These are phyloP conservation scores for Narthecium ossifragum DNA, from an alignment of 106 monocot genomes.

Conservation along the genomic window DNA sequence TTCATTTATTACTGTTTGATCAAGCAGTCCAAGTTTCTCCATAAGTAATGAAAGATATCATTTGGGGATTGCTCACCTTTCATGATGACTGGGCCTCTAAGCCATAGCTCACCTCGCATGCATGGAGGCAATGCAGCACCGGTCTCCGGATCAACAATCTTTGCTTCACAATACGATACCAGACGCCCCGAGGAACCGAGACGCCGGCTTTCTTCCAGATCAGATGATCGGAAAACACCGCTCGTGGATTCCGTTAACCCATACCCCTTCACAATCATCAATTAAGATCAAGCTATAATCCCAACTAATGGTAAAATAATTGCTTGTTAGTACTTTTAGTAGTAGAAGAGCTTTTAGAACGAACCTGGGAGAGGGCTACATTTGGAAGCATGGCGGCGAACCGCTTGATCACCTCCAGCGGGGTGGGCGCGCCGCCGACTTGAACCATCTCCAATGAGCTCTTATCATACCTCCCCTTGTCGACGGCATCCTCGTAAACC, in stretches of 20 bases:
- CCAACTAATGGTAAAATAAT: background rate
- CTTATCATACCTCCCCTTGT: background rate
- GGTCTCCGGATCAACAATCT: conserved; percentile 22
- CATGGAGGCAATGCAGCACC: conserved; percentile 12
- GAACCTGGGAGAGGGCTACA: conserved; percentile 1
- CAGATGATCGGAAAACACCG: conserved; percentile 1
- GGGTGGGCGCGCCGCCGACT: conserved; percentile 20
- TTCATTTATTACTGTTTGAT: no score
- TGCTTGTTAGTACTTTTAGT: background rate
- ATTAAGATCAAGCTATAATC: background rate
- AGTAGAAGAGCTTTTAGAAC: background rate
- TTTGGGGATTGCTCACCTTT: no score
- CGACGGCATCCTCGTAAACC: background rate
- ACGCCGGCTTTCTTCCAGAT: conserved; percentile 3
- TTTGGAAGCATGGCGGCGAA: conserved; percentile 17
- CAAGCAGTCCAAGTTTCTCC: no score
- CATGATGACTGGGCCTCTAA: conserved; percentile 29
- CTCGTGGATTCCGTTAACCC: conserved; percentile 27
- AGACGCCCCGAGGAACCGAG: conserved; percentile 27
- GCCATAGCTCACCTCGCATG: conserved; percentile 22
- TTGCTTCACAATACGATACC: conserved; percentile 9
- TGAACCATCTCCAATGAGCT: conserved; percentile 4
- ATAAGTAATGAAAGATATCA: no score
- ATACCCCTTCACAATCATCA: conserved; percentile 20
- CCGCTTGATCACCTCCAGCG: background rate